Evolutionary conservation across 768 basidiomycete genomes (phyloP).

Genomic region (Hydnum rufescens): DNA sequence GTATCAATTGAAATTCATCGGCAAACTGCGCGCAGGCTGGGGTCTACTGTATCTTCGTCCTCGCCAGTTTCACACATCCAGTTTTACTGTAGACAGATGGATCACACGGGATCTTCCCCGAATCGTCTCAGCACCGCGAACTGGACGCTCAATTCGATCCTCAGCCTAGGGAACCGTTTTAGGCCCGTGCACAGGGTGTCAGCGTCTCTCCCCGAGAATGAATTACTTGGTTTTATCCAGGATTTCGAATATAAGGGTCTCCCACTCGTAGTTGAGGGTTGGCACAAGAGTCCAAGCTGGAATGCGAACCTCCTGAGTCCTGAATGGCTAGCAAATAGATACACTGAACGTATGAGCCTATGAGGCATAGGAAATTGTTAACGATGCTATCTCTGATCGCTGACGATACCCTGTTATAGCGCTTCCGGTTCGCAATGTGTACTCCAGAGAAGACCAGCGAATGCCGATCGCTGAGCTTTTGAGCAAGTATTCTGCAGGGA

Average conservation of each 20-base stretch:
- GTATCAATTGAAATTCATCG: no score
- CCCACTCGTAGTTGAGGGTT: conserved; percentile 46
- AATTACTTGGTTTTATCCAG: conserved; percentile 20
- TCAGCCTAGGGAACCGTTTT: neutral
- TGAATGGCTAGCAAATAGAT: conserved; percentile 27
- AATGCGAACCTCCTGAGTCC: conserved; percentile 31
- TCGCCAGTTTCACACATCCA: neutral
- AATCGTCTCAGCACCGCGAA: neutral
- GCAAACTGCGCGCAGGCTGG: no score
- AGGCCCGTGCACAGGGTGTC: neutral
- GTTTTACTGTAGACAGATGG: no score
- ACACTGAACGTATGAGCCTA: conserved; percentile 18
- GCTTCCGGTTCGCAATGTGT: no score
- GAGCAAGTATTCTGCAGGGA: conserved; percentile 20
- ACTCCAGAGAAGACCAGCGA: conserved; percentile 31
- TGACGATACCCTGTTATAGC: no score
- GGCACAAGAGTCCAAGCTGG: conserved; percentile 39
- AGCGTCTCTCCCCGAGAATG: neutral
- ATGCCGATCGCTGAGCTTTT: conserved; percentile 38
- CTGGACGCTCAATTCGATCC: neutral
- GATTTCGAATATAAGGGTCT: conserved; percentile 30
- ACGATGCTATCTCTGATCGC: no score
- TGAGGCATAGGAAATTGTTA: no score
- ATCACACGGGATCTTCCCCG: no score
- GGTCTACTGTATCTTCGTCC: no score